These are phyloP conservation scores for Talaromyces borbonicus DNA, from an alignment of 495 filamentous ascomycete species.

Conservation along the genomic window DNA sequence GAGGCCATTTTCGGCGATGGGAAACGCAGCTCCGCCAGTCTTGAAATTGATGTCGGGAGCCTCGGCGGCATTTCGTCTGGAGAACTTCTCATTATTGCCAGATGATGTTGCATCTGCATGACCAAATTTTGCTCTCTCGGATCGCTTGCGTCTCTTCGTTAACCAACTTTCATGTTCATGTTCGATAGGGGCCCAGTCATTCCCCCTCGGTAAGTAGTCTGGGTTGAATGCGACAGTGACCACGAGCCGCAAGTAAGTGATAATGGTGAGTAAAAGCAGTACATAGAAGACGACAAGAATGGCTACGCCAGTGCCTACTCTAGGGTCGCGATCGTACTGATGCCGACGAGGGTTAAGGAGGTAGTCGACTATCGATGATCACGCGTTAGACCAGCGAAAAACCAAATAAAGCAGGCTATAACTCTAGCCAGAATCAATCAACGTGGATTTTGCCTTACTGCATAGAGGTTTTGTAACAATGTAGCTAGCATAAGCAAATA, in stretches of 20 bases:
- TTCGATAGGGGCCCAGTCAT: constrained; percentile 22
- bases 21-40: constrained; percentile 15
- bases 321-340: constrained; percentile 26
- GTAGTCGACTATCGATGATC: constrained; percentile 44
- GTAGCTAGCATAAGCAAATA: constrained; percentile 53
- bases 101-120: constrained; percentile 16
- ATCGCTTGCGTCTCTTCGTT: constrained; percentile 5
- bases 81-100: background rate
- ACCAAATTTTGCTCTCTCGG: constrained; percentile 11
- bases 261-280: constrained; percentile 53
- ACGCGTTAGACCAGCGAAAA: background rate
- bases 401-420: too few relatives aligned
- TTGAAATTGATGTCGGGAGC: constrained; percentile 19
- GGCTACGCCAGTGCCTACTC: constrained; percentile 49
- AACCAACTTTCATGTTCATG: constrained; percentile 11
- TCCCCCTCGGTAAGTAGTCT: constrained; percentile 56
- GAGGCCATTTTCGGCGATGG: constrained; percentile 23
- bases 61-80: constrained; percentile 10
- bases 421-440: background rate
- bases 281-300: constrained; percentile 63
- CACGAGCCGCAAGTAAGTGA: constrained; percentile 59
- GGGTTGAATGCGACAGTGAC: constrained; percentile 55
- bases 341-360: constrained; percentile 43
- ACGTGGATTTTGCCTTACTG: constrained; percentile 28
- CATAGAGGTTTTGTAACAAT: constrained; percentile 49